Evolutionary conservation across 176 grass and related monocot species (phyloP).

Genomic region (Oryza officinalis): DNA sequence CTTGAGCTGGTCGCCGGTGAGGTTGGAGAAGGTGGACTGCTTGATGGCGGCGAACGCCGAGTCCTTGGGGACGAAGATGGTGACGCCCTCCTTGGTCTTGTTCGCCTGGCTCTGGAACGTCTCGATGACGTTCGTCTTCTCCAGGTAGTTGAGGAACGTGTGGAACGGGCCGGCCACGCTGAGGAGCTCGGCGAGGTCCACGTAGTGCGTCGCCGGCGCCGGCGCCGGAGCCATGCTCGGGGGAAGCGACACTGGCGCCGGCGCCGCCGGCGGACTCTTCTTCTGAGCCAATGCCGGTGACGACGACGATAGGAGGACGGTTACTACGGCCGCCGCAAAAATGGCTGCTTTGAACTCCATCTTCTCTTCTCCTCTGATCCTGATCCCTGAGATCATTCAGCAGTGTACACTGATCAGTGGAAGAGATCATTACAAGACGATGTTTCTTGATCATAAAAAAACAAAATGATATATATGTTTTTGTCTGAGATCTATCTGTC

Average conservation of each 20-base stretch:
- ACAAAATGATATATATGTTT: background rate
- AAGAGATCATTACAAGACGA: background rate
- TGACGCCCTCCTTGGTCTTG: constrained; percentile 74
- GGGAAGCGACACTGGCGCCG: constrained; percentile 34
- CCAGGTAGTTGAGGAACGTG: constrained; percentile 84
- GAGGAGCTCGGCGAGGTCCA: constrained; percentile 73
- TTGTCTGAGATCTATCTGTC: background rate
- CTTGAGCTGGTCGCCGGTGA: constrained; percentile 80
- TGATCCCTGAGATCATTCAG: constrained; percentile 32
- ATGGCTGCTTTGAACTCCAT: constrained; percentile 49
- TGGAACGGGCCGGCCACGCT: constrained; percentile 75
- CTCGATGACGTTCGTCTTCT: constrained; percentile 76
- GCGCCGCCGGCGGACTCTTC: constrained; percentile 36
- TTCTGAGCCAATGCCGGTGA: constrained; percentile 51
- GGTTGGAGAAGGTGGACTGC: constrained; percentile 76
- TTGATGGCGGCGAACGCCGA: constrained; percentile 73
- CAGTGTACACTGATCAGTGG: background rate
- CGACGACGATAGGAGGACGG: constrained; percentile 22
- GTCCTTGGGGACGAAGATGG: constrained; percentile 83
- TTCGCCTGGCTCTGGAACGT: constrained; percentile 90
- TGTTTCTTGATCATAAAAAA: background rate
- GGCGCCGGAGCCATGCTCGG: constrained; percentile 52
- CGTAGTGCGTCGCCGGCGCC: constrained; percentile 62
- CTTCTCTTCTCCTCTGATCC: constrained; percentile 22
- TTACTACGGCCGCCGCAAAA: constrained; percentile 31